These are phyloP conservation scores for Capsicum chinense DNA, from an alignment of 257 asterid genomes.

Conservation along the genomic window DNA sequence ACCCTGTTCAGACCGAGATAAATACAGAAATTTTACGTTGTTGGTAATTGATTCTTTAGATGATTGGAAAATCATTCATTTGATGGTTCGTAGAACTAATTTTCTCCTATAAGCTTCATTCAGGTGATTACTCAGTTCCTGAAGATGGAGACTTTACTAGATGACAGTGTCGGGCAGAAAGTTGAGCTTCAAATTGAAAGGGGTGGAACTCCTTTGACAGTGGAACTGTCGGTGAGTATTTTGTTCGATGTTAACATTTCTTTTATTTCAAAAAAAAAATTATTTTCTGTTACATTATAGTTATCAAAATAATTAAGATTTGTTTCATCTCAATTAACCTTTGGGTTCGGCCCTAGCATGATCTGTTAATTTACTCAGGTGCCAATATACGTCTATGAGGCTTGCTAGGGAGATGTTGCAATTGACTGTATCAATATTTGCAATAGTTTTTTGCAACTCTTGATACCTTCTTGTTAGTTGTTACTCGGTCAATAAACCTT, in stretches of 20 bases:
- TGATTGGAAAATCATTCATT: neutral
- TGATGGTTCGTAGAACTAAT: neutral
- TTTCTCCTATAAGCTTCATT: slow-evolving; percentile 41
- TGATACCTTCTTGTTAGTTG: neutral
- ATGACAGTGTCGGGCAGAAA: slow-evolving; percentile 74
- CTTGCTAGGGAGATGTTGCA: neutral
- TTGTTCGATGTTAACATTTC: neutral
- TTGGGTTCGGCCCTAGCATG: neutral
- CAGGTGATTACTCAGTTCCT: slow-evolving; percentile 95
- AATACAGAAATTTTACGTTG: neutral
- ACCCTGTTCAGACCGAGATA: neutral
- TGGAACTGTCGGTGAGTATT: slow-evolving; percentile 69
- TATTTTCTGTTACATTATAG: neutral
- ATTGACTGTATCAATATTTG: neutral
- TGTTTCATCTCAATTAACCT: neutral
- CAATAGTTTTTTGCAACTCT: neutral
- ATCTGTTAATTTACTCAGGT: neutral
- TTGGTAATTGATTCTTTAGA: neutral
- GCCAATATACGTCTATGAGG: slow-evolving; percentile 15
- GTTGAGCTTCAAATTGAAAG: slow-evolving; percentile 95
- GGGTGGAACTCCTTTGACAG: slow-evolving; percentile 86
- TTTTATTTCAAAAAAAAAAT: neutral
- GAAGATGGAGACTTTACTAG: slow-evolving; percentile 88
- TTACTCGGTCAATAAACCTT: neutral
- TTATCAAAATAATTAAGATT: neutral